A percentile compares a stretch with the other conserved stretches of the same genome.
Evolutionary conservation across 169 alveolate species (phyloP).

Genomic region (Cytauxzoon felis): DNA sequence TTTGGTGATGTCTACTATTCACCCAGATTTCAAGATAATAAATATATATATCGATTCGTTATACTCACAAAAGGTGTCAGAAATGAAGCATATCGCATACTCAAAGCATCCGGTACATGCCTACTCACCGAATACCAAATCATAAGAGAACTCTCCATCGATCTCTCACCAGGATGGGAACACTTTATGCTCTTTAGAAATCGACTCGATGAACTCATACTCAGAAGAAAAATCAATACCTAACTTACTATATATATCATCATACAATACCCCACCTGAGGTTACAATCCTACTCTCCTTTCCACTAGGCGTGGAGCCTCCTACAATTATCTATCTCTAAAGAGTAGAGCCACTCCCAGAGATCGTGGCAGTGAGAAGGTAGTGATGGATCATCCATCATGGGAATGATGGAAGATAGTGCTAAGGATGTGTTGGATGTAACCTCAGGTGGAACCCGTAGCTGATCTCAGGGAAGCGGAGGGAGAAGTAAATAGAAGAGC

Average conservation of each 20-base stretch:
- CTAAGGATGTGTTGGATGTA: too few species aligned
- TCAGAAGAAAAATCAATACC: conserved; percentile 54
- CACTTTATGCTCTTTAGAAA: conserved; percentile 81
- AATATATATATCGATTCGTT: conserved; percentile 78
- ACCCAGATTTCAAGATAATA: conserved; percentile 78
- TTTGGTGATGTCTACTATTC: conserved; percentile 82
- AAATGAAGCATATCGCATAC: conserved; percentile 76
- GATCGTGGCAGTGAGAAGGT: too few species aligned
- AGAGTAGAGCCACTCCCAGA: too few species aligned
- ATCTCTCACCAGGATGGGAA: conserved; percentile 82
- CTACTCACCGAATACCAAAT: conserved; percentile 77
- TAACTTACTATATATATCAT: not conserved
- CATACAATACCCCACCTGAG: too few species aligned
- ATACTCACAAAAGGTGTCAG: conserved; percentile 77
- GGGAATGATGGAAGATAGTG: too few species aligned
- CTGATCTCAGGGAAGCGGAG: too few species aligned
- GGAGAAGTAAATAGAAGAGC: too few species aligned
- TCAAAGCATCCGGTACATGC: conserved; percentile 66
- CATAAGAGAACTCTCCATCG: conserved; percentile 75
- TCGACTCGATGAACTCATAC: conserved; percentile 75
- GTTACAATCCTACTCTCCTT: too few species aligned
- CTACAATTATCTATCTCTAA: too few species aligned
- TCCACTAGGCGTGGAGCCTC: too few species aligned
- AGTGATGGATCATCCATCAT: too few species aligned
- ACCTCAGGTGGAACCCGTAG: too few species aligned